Evolutionary conservation across 2,329 filamentous ascomycete genomes (phyloP), one percentile per base, ranked within the genome.

Genomic region (Nectriaceae sp.): DNA sequence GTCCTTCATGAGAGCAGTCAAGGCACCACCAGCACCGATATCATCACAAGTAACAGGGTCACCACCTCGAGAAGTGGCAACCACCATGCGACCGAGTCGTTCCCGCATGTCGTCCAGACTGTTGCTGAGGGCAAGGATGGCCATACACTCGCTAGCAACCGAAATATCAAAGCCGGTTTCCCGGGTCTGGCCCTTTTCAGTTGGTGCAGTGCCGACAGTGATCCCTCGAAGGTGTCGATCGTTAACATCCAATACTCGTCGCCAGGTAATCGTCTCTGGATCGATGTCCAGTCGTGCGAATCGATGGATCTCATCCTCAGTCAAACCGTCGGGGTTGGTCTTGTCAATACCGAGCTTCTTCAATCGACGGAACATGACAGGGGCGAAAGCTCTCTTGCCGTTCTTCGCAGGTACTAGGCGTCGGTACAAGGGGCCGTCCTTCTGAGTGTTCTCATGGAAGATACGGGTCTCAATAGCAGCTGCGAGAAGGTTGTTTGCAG

Each of bases 251-350:
- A 99, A 77, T 3, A 99, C 94, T 60, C 94, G 88, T 60, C 89
- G 85, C 94, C 94, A 99, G 3, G 94, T 97, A 69, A 99, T 97
- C 31, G 94, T 97, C 43, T 92, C 89, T 1, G 92, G 92, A 64
- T 99, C 93, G 59, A 99, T 97, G 61, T 99, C 94, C 13, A 99
- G 78, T 57, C 94, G 83, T n/a, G 92, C 93, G 63, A 99, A 97
- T 43, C 85, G 85, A 55, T 70, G 75, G 54, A 96, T 89, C 70
- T 99, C 94, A 18, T 97, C 94, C 56, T 88, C 83, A 5, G 90
- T 97, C 41, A 99, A 79, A 4, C 94, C 89, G 58, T 97, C 82
- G 1, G 94, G 94, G 69, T 97, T 84, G 4, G 90, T 96, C 83
- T 97, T 97, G 60, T 89, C 83, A 52, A 99, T 97, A 21, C 93